A percentile compares a stretch with the other conserved stretches of the same genome.
These are phyloP conservation scores for Mortierella claussenii DNA, from an alignment of 192 early-diverging fungal species.

Conservation along the genomic window DNA sequence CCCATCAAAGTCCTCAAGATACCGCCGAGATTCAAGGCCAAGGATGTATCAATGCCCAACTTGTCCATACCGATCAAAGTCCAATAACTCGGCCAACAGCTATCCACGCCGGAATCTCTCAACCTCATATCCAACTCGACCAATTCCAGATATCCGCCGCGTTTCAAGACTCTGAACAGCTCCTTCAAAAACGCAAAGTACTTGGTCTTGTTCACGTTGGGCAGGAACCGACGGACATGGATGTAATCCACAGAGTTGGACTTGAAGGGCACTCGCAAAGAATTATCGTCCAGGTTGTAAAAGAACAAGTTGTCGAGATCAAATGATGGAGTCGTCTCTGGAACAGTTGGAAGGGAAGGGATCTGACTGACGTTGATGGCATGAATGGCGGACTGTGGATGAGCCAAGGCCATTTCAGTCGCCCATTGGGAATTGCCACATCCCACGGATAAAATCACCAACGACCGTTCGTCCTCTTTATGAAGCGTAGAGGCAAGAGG, in stretches of 20 bases:
- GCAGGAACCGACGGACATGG: conserved; percentile 45
- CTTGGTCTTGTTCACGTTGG: conserved; percentile 52
- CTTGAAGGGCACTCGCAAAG: conserved; percentile 36
- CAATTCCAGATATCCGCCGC: conserved; percentile 45
- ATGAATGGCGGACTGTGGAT: conserved; percentile 49
- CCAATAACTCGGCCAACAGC: conserved; percentile 54
- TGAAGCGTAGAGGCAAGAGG: conserved; percentile 1
- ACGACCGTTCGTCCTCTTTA: conserved; percentile 29
- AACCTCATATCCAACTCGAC: conserved; percentile 44
- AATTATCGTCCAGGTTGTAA: conserved; percentile 52
- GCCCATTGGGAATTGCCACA: conserved; percentile 51
- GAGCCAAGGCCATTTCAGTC: conserved; percentile 47
- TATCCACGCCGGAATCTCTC: conserved; percentile 37
- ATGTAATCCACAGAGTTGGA: conserved; percentile 53
- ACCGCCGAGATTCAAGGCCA: conserved; percentile 45
- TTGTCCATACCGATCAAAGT: conserved; percentile 50
- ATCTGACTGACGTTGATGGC: conserved; percentile 52
- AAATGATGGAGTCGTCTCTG: conserved; percentile 36
- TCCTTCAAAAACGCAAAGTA: conserved; percentile 41
- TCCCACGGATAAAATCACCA: conserved; percentile 47
- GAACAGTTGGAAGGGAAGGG: conserved; percentile 28
- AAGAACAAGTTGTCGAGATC: conserved; percentile 52
- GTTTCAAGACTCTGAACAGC: conserved; percentile 39
- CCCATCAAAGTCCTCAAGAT: conserved; percentile 48
- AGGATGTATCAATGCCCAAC: conserved; percentile 43